Conservation (phyloP, 179 eudicot species). For the Actinidia arguta region DNA sequence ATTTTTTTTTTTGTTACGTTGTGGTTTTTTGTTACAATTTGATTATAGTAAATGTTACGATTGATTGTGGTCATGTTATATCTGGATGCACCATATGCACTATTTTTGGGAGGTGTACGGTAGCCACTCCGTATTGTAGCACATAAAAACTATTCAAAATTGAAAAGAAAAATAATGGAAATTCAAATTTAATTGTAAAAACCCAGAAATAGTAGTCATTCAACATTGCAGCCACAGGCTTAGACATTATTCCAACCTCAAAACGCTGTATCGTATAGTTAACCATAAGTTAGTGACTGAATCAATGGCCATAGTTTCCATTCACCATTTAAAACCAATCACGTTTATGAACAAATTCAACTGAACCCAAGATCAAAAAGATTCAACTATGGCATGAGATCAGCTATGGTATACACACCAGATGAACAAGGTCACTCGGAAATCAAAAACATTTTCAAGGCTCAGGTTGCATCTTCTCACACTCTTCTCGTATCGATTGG, state of each 20-base stretch:
- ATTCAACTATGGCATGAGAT: neutral
- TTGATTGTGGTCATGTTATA: no score
- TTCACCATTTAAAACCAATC: neutral
- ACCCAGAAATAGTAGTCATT: no score
- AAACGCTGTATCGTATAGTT: neutral
- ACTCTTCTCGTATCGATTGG: slow-evolving; percentile 87
- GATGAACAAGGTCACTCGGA: neutral
- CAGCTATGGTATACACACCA: neutral
- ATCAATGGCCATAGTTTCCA: neutral
- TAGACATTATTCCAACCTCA: neutral
- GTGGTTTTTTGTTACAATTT: no score
- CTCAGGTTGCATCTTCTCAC: slow-evolving; percentile 78
- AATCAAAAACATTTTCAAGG: slow-evolving; percentile 27
- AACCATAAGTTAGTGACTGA: neutral
- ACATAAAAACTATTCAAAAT: no score
- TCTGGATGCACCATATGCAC: no score
- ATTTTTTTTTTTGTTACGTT: no score
- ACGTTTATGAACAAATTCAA: neutral
- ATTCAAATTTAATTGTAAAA: no score
- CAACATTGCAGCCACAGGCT: neutral
- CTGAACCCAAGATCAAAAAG: neutral
- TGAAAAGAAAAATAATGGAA: no score
- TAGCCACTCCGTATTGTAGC: no score
- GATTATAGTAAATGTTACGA: no score
- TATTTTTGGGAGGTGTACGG: no score